phyloP scores from a whole-genome alignment of 345 rosid genomes.

The Cardamine chenopodiifolia region DNA sequence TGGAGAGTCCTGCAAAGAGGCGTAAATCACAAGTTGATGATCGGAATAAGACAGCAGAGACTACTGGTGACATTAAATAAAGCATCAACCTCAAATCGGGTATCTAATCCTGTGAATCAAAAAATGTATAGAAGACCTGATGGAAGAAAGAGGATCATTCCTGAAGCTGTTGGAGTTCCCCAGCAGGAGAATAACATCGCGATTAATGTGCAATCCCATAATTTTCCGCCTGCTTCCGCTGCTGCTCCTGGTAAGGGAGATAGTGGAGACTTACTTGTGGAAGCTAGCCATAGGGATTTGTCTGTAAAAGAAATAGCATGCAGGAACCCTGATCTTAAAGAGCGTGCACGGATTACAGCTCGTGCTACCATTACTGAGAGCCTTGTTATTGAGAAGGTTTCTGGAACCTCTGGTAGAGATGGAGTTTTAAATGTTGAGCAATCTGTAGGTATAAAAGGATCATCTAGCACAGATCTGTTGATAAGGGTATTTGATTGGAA shows the following conservation, averaged over 20 bases:
- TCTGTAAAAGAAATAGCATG: constrained; percentile 51
- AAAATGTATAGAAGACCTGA: constrained; percentile 94
- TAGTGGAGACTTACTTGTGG: constrained; percentile 51
- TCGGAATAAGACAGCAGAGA: constrained; percentile 50
- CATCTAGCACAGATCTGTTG: constrained; percentile 52
- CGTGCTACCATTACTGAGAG: constrained; percentile 74
- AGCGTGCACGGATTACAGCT: constrained; percentile 78
- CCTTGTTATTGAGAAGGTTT: constrained; percentile 87
- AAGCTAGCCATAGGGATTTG: constrained; percentile 48
- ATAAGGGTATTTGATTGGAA: constrained; percentile 88
- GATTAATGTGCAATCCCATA: constrained; percentile 48
- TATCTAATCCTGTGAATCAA: constrained; percentile 87
- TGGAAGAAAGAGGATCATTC: constrained; percentile 97
- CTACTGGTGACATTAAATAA: constrained; percentile 60
- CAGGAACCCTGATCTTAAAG: constrained; percentile 62
- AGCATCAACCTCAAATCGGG: constrained; percentile 49
- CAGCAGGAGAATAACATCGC: constrained; percentile 55
- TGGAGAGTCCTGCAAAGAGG: constrained; percentile 50
- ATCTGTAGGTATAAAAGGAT: constrained; percentile 58
- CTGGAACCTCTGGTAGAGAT: constrained; percentile 54
- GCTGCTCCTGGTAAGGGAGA: constrained; percentile 50
- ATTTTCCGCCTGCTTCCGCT: constrained; percentile 47
- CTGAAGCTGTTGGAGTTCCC: constrained; percentile 92
- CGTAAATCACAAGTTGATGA: constrained; percentile 64
- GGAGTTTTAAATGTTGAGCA: constrained; percentile 61